Evolutionary conservation across 129 eudicot species (phyloP).

Genomic region (Flaveria sonorensis): DNA sequence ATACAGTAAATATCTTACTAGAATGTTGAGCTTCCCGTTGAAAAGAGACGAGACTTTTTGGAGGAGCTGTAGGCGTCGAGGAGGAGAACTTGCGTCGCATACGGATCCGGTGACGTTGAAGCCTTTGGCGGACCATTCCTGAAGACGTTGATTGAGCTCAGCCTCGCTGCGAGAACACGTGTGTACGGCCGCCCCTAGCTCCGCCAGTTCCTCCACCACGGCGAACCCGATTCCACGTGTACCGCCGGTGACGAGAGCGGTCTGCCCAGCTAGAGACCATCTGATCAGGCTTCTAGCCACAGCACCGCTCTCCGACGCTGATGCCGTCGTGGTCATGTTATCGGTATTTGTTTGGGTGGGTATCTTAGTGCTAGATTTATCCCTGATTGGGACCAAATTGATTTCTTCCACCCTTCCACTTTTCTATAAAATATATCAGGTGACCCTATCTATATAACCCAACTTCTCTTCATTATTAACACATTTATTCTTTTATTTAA

Average conservation of each 20-base stretch:
- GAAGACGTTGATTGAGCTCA: slow-evolving; percentile 60
- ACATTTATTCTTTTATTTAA: no score
- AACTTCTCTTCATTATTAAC: no score
- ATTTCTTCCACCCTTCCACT: no score
- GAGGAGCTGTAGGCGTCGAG: slow-evolving; percentile 61
- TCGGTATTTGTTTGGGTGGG: no score
- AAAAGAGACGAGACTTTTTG: slow-evolving; percentile 60
- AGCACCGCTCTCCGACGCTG: neutral
- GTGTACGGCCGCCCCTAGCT: slow-evolving; percentile 71
- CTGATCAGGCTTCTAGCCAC: slow-evolving; percentile 34
- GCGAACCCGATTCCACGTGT: slow-evolving; percentile 91
- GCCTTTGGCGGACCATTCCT: slow-evolving; percentile 74
- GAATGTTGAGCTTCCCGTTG: slow-evolving; percentile 77
- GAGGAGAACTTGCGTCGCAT: slow-evolving; percentile 59
- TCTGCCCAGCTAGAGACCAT: slow-evolving; percentile 80
- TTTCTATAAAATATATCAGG: no score
- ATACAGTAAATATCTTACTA: slow-evolving; percentile 63
- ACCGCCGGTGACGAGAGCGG: slow-evolving; percentile 93
- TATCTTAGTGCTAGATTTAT: no score
- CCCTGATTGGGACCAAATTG: no score
- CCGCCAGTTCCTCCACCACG: slow-evolving; percentile 81
- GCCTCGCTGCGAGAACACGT: slow-evolving; percentile 78
- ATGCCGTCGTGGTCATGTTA: slow-evolving; percentile 18
- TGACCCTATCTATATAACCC: no score
- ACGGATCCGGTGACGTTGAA: slow-evolving; percentile 69